Base-by-base conservation (phyloP, 2,329 filamentous ascomycete species). In the Arthroderma sp. region DNA sequence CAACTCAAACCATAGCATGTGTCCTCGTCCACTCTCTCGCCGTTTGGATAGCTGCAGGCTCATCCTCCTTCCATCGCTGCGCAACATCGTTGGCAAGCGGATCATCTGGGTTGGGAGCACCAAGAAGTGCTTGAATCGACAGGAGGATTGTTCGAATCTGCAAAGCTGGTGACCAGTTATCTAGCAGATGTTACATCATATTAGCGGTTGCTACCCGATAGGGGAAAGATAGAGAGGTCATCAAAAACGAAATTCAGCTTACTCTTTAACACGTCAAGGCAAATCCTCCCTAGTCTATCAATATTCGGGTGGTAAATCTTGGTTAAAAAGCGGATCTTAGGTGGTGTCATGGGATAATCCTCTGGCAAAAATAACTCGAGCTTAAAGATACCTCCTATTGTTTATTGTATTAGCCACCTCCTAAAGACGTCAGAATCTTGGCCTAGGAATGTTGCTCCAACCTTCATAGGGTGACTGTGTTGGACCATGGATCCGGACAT, bases 271-370 rank as follows among this genome's bases (percentile, higher is more conserved):
- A 98, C 93, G 70, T 98, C 93, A 54, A 98, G 77, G 70, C 94
- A 98, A 74, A 98, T 98, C 60, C 93, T 87, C 60, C 93, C 93
- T 1, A 98, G 83, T 74, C 94, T 94, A 72, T 98, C 93, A 65
- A 98, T 96, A 72, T 98, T 98, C 55, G 93, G 93, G 72, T 98
- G 94, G 75, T 97, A 98, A 73, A 98, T 97, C 76, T 95, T 96
- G 66, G 94, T 98, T 55, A 98, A 79, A 75, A 98, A 98, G 57
- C 93, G 88, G 69, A 98, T 96, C 79, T 96, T 96, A 49, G 93
- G 93, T 56, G 93, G 91, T 35, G 90, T 95, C 93, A 98, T 98
- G 43, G 93, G 93, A 72, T 98, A 98, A 76, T 98, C 93, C 68
- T 98, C 93, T 47, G 94, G 94, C 23, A 98, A 81, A 73, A 98